phyloP scores from a whole-genome alignment of 345 rosid species.

The Populus simonii region DNA sequence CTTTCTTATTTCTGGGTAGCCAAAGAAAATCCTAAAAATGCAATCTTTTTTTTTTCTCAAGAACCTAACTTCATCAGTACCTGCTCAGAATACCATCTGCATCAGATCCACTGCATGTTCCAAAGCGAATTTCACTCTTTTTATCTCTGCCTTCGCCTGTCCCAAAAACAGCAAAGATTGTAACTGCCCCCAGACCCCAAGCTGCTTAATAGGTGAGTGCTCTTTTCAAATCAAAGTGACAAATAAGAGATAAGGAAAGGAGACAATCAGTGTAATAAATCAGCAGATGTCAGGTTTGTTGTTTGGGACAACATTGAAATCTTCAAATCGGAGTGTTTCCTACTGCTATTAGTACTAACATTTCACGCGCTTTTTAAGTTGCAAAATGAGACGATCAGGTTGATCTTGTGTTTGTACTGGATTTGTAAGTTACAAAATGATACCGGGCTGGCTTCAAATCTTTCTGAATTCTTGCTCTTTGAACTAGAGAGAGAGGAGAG shows the following conservation, averaged over 20 bases:
- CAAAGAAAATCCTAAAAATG: conserved; percentile 5
- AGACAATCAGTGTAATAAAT: conserved; percentile 7
- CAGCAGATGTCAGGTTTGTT: conserved; percentile 14
- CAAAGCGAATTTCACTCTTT: neutral
- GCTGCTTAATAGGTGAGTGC: neutral
- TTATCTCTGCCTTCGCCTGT: neutral
- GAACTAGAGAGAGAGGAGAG: neutral
- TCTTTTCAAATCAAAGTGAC: neutral
- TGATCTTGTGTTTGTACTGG: neutral
- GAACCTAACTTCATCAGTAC: neutral
- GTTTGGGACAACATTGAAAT: neutral
- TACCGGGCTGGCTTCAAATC: neutral
- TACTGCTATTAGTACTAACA: neutral
- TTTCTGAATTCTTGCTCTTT: neutral
- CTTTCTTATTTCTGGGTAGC: neutral
- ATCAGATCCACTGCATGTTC: conserved; percentile 8
- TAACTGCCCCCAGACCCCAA: neutral
- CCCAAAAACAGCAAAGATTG: neutral
- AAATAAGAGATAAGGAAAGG: neutral
- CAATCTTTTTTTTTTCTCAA: neutral
- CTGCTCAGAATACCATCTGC: neutral
- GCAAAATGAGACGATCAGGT: neutral
- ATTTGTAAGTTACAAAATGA: too few relatives aligned
- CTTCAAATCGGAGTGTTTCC: neutral
- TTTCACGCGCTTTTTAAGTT: neutral